Conservation (phyloP, 2,329 filamentous ascomycete genomes). For the Penicillium sp. region DNA sequence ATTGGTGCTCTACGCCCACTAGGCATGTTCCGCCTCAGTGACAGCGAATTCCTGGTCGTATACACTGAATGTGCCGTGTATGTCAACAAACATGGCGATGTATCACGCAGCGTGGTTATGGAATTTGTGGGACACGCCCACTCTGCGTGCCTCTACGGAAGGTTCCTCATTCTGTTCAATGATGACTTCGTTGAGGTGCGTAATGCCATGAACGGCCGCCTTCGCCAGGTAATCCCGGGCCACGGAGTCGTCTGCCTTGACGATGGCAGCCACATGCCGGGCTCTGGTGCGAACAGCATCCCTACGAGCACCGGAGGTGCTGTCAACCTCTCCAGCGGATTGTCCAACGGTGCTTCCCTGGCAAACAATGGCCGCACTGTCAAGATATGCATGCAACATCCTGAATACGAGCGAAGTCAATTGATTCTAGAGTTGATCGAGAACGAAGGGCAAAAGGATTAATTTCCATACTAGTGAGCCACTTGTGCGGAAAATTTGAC, state of each 20-base stretch:
- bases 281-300: too few relatives aligned
- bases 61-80: constrained; percentile 97
- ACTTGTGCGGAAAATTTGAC: too few relatives aligned
- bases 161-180: constrained; percentile 87
- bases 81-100: constrained; percentile 94
- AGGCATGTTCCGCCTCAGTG: constrained; percentile 91
- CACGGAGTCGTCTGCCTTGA: constrained; percentile 84
- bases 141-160: constrained; percentile 77
- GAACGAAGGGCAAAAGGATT: constrained; percentile 70
- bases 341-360: too few relatives aligned
- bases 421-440: constrained; percentile 85
- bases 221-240: constrained; percentile 89
- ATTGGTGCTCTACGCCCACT: too few relatives aligned
- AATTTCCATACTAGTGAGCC: too few relatives aligned
- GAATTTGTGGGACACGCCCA: constrained; percentile 94
- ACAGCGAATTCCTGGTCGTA: constrained; percentile 82
- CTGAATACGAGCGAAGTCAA: constrained; percentile 72
- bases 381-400: constrained; percentile 93
- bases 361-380: constrained; percentile 54
- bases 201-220: constrained; percentile 86
- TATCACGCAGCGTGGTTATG: constrained; percentile 89
- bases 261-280: constrained; percentile 51
- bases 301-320: too few relatives aligned
- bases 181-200: constrained; percentile 94
- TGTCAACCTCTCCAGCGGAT: too few relatives aligned